Evolutionary conservation across 2,329 filamentous ascomycete genomes (phyloP).

Genomic region (Fusarium setosum): DNA sequence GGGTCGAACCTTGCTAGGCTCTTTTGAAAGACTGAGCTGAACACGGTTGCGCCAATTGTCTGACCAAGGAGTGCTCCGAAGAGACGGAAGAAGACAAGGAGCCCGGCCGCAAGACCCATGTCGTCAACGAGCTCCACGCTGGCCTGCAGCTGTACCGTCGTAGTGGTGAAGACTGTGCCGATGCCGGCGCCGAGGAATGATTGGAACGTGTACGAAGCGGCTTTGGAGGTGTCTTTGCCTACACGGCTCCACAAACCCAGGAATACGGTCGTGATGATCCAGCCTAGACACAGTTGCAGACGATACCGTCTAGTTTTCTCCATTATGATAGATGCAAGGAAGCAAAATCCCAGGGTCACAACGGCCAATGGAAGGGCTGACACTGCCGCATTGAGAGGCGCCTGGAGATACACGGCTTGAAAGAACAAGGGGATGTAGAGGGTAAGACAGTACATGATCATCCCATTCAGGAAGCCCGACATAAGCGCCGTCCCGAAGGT

Average conservation of each 20-base stretch:
- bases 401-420: background rate
- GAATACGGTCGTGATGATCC: conserved; percentile 2
- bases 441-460: background rate
- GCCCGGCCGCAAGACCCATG: conserved; percentile 47
- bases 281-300: background rate
- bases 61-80: conserved; percentile 52
- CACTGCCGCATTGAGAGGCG: conserved; percentile 1
- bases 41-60: conserved; percentile 48
- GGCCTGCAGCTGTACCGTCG: conserved; percentile 48
- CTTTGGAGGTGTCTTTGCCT: background rate
- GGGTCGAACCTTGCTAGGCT: background rate
- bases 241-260: background rate
- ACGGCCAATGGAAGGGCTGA: background rate
- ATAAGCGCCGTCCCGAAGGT: background rate
- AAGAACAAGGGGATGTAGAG: background rate
- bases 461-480: background rate
- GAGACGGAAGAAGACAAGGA: conserved; percentile 48
- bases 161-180: conserved; percentile 36
- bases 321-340: conserved; percentile 2
- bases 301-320: background rate
- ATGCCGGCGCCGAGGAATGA: conserved; percentile 39
- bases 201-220: conserved; percentile 31
- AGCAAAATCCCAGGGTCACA: background rate
- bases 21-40: conserved; percentile 40
- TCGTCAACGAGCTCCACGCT: conserved; percentile 48